Evolutionary conservation across 1,284 basidiomycete species (phyloP).

Genomic region (Ceratobasidium sp.): DNA sequence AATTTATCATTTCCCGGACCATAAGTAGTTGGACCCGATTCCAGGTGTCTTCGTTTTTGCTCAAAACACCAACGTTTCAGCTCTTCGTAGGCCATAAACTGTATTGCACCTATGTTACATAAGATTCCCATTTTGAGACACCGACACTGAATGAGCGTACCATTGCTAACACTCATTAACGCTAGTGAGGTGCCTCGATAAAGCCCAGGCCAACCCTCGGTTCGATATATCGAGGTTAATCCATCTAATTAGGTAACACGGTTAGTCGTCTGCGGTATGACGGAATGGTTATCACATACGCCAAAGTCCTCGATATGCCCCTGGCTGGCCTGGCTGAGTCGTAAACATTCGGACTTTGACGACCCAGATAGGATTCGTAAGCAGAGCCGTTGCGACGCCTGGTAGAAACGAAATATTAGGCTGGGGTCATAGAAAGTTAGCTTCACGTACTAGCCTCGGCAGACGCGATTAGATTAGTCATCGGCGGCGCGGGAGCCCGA

Average conservation of each 20-base stretch:
- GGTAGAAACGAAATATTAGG: constrained; percentile 30
- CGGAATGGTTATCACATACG: constrained; percentile 66
- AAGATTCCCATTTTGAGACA: neutral
- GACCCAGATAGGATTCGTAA: constrained; percentile 99
- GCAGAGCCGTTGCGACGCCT: constrained; percentile 93
- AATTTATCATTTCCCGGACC: constrained; percentile 84
- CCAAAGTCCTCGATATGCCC: constrained; percentile 83
- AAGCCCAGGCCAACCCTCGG: constrained; percentile 85
- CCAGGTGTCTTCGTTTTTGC: constrained; percentile 73
- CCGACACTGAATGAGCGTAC: constrained; percentile 55
- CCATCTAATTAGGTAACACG: constrained; percentile 70
- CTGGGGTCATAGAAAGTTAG: constrained; percentile 46
- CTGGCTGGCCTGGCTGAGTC: constrained; percentile 72
- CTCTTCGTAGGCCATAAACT: constrained; percentile 97
- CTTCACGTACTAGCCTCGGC: constrained; percentile 91
- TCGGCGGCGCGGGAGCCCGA: constrained; percentile 71
- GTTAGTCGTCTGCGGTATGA: constrained; percentile 6
- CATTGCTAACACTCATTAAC: constrained; percentile 94
- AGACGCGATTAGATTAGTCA: constrained; percentile 89
- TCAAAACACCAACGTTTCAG: constrained; percentile 93
- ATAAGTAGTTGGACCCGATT: constrained; percentile 72
- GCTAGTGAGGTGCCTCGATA: constrained; percentile 92
- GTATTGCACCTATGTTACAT: constrained; percentile 71
- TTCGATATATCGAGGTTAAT: constrained; percentile 72
- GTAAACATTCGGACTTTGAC: constrained; percentile 99